Base-by-base conservation (phyloP, 148 eudicot species). In the Camellia japonica region DNA sequence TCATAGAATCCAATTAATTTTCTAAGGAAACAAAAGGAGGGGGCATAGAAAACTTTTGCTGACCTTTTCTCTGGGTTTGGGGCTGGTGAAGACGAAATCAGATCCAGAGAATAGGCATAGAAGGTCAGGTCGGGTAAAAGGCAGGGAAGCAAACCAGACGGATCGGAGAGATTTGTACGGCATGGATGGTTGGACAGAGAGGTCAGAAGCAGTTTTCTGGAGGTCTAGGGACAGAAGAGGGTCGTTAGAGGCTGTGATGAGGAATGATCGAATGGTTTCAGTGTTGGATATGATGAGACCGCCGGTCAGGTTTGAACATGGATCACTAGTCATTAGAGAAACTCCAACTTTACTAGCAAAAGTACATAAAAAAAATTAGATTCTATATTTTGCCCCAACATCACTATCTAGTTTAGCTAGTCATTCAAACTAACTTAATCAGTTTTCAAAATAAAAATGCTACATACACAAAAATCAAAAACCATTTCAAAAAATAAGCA, bases 31-130 rank as follows among this genome's bases (percentile, higher is more conserved):
- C 55, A 46, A 46, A n/a, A 23, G 30, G 3, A 12, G 75, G 18
- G 43, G 7, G 64, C 3, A 66, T 4, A 1, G 42, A 5, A 7
- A 23, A 3, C 11, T 66, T 66, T 66, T 11, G 3, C 64, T 52
- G 43, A 91, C 97, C 95, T 93, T 93, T 78, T 91, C 87, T 46
- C 97, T 83, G 5, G 98, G 96, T 79, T 91, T 90, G 52, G 98
- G 98, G 84, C 89, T 88, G 55, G 78, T 74, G 56, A 93, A 87
- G 72, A 95, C 41, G 77, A 95, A 89, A 7, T 66, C 71, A 38
- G 94, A 89, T 16, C 88, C 92, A n/a, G 83, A 84, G 19, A 93
- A 84, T 6, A 95, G 88, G 51, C 68, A 6, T 47, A 69, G 73
- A 7, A 93, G 83, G 38, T 87, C 80, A 23, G 93, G 91, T 55